Percentiles rank a stretch among this genome's conserved stretches.
Evolutionary conservation across 1,284 basidiomycete genomes (phyloP).

Genomic region (Clitocybe nebularis): DNA sequence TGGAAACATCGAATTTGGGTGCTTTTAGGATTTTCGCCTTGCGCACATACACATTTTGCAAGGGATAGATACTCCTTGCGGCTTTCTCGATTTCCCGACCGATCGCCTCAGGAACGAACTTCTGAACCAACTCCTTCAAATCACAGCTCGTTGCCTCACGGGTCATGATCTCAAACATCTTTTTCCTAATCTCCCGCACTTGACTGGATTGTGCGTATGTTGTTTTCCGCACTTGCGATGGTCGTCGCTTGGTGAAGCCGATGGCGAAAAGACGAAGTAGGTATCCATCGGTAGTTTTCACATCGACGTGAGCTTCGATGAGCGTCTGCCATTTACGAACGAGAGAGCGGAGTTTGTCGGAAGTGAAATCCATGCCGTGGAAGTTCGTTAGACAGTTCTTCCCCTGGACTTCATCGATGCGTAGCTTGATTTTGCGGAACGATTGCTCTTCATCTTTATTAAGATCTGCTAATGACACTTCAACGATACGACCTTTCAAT

Average conservation of each 20-base stretch:
- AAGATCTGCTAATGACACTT: conserved; percentile 95
- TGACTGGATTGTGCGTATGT: conserved; percentile 97
- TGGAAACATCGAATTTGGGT: conserved; percentile 94
- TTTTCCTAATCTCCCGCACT: conserved; percentile 96
- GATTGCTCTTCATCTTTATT: conserved; percentile 99
- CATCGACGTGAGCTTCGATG: conserved; percentile 98
- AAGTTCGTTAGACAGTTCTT: conserved; percentile 99
- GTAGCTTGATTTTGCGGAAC: conserved; percentile 99
- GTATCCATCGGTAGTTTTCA: conserved; percentile 99
- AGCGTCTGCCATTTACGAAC: conserved; percentile 99
- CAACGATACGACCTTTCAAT: conserved; percentile 94
- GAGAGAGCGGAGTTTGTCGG: conserved; percentile 99
- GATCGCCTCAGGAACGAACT: conserved; percentile 99
- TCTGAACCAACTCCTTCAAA: conserved; percentile 96
- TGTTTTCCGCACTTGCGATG: conserved; percentile 97
- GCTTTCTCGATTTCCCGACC: conserved; percentile 99
- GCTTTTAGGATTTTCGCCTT: conserved; percentile 98
- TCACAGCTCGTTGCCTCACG: conserved; percentile 95
- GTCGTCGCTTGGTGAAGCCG: conserved; percentile 97
- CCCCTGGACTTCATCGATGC: conserved; percentile 97
- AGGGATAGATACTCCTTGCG: conserved; percentile 91
- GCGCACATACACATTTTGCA: conserved; percentile 98
- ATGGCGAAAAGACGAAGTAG: conserved; percentile 98
- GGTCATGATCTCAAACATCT: conserved; percentile 99
- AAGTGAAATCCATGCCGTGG: conserved; percentile 99